Base-by-base conservation (phyloP, 805 yeast species). In the Metschnikowia lunata region DNA sequence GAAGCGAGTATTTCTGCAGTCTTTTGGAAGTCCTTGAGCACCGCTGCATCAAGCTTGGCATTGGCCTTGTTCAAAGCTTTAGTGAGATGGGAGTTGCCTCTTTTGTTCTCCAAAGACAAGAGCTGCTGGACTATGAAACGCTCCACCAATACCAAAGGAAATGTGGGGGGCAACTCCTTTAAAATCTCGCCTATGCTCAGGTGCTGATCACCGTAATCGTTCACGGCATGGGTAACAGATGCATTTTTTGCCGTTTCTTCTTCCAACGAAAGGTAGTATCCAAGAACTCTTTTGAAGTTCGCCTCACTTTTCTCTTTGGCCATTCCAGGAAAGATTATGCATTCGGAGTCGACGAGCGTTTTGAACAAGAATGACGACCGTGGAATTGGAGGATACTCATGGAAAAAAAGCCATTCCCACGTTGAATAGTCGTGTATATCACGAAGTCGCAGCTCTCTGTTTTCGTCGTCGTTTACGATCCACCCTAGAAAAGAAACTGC, bases 31-130 rank as follows among this genome's bases (percentile, higher is more conserved):
- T 64, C 65, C 29, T 48, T 44, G 37, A 50, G 55, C 4, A 66
- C 45, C 12, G 48, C 42, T 26, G 46, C 49, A 12, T 59, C 51
- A 26, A 56, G 48, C 32, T 49, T 57, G 1, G 59, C 54, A 37
- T 67, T 69, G 10, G 63, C 55, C 48, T 62, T 62, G 34, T 57
- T 57, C 33, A 69, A 42, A 6, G 56, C 54, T 45, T 70, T 71
- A 30, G 47, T 54, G 30, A 66, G 31, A 1, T 51, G 40, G 2
- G 53, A 37, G 7, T 52, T 53, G 15, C 55, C 49, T 26, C 54
- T 57, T 8, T 38, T 43, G 12, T 50, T 36, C 28, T 60, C 59
- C 27, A 62, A 37, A 11, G 55, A 56, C 26, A 59, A 47, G 1
- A 66, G 36, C 2, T 53, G 47, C 3, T 47, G 36, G 7, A 48